phyloP scores from a whole-genome alignment of 208 protist species.

The Trypanosoma rangeli region DNA sequence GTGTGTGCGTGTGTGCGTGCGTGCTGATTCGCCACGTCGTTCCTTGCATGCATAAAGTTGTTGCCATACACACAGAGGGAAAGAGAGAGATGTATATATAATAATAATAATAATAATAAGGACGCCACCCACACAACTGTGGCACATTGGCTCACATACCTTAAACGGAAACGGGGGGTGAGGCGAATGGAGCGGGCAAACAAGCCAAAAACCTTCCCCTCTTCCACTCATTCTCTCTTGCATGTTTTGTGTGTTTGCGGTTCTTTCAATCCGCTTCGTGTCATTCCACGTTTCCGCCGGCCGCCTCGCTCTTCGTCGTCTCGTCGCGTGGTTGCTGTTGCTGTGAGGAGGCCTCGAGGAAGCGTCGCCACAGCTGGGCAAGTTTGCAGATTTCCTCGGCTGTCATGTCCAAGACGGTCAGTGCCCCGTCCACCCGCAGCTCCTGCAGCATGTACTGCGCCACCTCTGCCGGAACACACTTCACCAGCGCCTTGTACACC shows the following conservation, averaged over 20 bases:
- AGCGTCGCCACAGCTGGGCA: slow-evolving; percentile 72
- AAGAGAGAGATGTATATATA: background rate
- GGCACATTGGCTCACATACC: too few relatives aligned
- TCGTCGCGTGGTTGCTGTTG: slow-evolving; percentile 5
- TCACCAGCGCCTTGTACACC: slow-evolving; percentile 67
- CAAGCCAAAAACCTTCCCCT: background rate
- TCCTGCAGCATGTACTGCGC: slow-evolving; percentile 87
- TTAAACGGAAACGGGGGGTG: background rate
- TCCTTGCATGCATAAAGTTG: background rate
- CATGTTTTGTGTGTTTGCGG: background rate
- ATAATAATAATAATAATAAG: background rate
- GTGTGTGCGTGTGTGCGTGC: too few relatives aligned
- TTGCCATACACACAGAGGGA: background rate
- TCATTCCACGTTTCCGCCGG: background rate
- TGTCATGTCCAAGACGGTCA: slow-evolving; percentile 75
- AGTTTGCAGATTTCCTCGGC: slow-evolving; percentile 67
- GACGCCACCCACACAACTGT: background rate
- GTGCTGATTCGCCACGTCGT: too few relatives aligned
- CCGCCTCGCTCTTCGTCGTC: slow-evolving; percentile 2
- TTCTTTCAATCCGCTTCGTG: background rate
- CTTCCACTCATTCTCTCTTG: background rate
- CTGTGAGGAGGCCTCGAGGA: slow-evolving; percentile 59
- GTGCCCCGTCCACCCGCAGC: slow-evolving; percentile 73
- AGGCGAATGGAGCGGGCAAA: too few relatives aligned
- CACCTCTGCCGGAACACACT: slow-evolving; percentile 66